Base-by-base conservation (phyloP, 306 rosid species). In the Geum urbanum region DNA sequence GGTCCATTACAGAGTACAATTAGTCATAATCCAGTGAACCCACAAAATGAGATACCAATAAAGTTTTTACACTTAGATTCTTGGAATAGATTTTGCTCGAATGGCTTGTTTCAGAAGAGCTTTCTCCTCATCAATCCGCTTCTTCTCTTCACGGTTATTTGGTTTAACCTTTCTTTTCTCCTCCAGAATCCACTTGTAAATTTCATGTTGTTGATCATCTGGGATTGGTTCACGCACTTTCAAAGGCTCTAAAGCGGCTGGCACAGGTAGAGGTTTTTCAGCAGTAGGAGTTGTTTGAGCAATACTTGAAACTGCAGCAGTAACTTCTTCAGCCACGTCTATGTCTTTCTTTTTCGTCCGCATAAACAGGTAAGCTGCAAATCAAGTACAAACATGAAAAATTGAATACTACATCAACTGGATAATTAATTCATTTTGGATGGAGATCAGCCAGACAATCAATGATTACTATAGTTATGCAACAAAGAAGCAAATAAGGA, bases 111-210 rank as follows among this genome's bases (percentile, higher is more conserved):
- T 94, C 69, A 94, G 95, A 54, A 94, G 66, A 64, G 95, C 97
- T 84, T 94, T 91, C 86, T 91, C 97, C 69, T 91, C 91, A 40
- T 94, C 97, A 11, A 91, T 72, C 65, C 72, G 86, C 45, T 70
- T 85, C 86, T 87, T 91, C 83, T 91, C 97, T 70, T 86, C 87
- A 0, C 86, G 86, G 52, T 84, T 85, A 69, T 77, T 87, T 13
- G 96, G 78, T 46, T 91, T 91, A 55, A 86, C 67, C 88, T 89
- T 89, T 77, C 97, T 87, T 78, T 94, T 94, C 79, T 91, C 96
- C 76, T 95, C 97, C 86, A 95, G 73, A 22, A 95, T 87, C 97
- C 97, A 89, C 85, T 91, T 91, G 81, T 89, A 87, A 66, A 82
- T 85, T 53, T 89, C 86, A 0, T 84, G 91, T 67, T 91, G 97